Percentiles rank a stretch among this genome's conserved stretches.
These are phyloP conservation scores for Helicocarpus griseus DNA, from an alignment of 2,329 filamentous ascomycete genomes.

Conservation along the genomic window DNA sequence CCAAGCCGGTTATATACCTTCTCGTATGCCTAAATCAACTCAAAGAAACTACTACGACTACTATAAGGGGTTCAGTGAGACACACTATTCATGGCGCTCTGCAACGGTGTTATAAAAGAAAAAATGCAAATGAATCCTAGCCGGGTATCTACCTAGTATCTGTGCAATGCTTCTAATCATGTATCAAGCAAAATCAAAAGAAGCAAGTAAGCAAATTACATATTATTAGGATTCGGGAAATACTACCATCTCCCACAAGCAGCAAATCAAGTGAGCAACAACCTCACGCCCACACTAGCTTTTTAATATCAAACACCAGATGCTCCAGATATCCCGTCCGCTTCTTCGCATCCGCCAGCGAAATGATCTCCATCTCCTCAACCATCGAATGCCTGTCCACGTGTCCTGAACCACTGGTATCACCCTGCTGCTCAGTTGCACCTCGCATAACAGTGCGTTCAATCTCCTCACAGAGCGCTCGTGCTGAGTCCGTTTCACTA, in stretches of 20 bases:
- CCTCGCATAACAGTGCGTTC: conserved; percentile 51
- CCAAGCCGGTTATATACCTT: too few relatives aligned
- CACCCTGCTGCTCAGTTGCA: conserved; percentile 26
- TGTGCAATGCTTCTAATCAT: neutral
- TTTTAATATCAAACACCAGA: conserved; percentile 82
- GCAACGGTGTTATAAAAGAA: too few relatives aligned
- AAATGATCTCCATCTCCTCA: conserved; percentile 64
- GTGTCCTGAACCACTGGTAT: conserved; percentile 23
- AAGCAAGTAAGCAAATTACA: neutral
- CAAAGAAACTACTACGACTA: too few relatives aligned
- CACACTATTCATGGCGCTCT: too few relatives aligned
- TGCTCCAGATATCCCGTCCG: conserved; percentile 81
- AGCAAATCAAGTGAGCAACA: neutral
- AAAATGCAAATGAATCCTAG: neutral
- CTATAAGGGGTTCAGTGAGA: too few relatives aligned
- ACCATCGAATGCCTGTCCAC: conserved; percentile 30
- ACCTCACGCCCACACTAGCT: conserved; percentile 70
- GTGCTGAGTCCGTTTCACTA: conserved; percentile 46
- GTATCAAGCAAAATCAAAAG: neutral
- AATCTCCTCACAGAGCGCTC: conserved; percentile 65
- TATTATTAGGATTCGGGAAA: neutral
- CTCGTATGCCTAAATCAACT: too few relatives aligned
- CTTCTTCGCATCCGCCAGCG: conserved; percentile 71
- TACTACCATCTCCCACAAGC: neutral
- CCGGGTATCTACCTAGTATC: neutral